phyloP scores from a whole-genome alignment of 345 rosid species.

The Rhodomyrtus tomentosa region DNA sequence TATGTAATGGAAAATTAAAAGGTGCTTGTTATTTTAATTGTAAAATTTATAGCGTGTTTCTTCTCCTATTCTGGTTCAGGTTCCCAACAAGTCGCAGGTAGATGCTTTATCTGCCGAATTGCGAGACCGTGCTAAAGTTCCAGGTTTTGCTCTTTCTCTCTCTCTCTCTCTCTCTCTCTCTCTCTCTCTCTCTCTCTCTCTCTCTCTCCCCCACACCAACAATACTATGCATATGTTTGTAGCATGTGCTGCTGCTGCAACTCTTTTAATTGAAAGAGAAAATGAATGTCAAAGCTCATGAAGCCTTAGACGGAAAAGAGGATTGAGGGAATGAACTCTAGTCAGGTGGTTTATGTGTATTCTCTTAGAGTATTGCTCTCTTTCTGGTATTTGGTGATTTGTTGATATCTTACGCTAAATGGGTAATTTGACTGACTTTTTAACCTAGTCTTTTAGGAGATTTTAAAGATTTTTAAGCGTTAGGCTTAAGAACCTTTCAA shows the following conservation, averaged over 20 bases:
- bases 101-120: constrained; percentile 76
- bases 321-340: not conserved
- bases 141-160: constrained; percentile 33
- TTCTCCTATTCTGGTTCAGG: not conserved
- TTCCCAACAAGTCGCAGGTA: constrained; percentile 69
- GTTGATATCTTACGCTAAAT: not conserved
- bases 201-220: not conserved
- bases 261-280: not conserved
- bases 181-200: fast-evolving
- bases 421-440: not conserved
- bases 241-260: not conserved
- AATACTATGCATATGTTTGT: not conserved
- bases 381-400: not conserved
- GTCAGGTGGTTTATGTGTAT: not conserved
- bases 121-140: constrained; percentile 69
- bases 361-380: not conserved
- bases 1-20: not conserved
- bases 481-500: not conserved
- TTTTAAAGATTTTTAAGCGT: not conserved
- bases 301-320: not conserved
- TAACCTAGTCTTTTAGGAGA: not conserved
- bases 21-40: not conserved
- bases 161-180: not conserved
- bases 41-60: not conserved
- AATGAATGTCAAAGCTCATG: not conserved